Conservation (phyloP, 2,329 filamentous ascomycete species). For the Mollisia scopiformis region DNA sequence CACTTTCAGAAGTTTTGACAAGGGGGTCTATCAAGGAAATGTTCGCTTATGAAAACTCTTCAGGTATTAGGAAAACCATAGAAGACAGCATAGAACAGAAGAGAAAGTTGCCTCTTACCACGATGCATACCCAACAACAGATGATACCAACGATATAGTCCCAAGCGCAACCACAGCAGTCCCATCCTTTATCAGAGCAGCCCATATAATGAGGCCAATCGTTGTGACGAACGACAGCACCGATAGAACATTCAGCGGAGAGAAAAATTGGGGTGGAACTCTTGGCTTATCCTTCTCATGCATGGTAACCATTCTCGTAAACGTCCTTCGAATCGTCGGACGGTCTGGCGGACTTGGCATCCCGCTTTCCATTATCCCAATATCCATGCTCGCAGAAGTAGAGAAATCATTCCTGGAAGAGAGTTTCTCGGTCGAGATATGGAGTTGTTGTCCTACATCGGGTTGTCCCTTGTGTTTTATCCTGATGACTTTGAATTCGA, state of each 20-base stretch:
- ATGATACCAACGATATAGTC: conserved; percentile 53
- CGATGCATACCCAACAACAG: conserved; percentile 42
- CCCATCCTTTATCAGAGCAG: conserved; percentile 49
- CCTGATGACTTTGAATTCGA: conserved; percentile 50
- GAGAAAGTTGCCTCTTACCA: too few relatives aligned
- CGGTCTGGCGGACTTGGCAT: conserved; percentile 3
- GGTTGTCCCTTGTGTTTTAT: conserved; percentile 45
- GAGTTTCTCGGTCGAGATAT: neutral
- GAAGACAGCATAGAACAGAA: too few relatives aligned
- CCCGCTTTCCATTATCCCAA: conserved; percentile 20
- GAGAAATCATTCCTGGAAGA: neutral
- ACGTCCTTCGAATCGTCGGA: conserved; percentile 18
- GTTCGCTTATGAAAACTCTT: too few relatives aligned
- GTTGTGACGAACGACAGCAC: conserved; percentile 54
- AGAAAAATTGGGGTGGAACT: conserved; percentile 51
- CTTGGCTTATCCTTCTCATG: conserved; percentile 46
- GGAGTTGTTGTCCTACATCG: conserved; percentile 1
- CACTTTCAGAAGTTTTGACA: too few relatives aligned
- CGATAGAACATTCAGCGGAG: conserved; percentile 57
- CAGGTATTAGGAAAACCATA: too few relatives aligned
- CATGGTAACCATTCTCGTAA: conserved; percentile 21
- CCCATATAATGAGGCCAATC: conserved; percentile 48
- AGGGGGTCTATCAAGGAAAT: too few relatives aligned
- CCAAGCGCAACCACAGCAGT: conserved; percentile 54
- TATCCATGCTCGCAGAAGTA: conserved; percentile 34